These are phyloP conservation scores for Amoebophrya sp. DNA, from an alignment of 169 alveolate species.

Conservation along the genomic window DNA sequence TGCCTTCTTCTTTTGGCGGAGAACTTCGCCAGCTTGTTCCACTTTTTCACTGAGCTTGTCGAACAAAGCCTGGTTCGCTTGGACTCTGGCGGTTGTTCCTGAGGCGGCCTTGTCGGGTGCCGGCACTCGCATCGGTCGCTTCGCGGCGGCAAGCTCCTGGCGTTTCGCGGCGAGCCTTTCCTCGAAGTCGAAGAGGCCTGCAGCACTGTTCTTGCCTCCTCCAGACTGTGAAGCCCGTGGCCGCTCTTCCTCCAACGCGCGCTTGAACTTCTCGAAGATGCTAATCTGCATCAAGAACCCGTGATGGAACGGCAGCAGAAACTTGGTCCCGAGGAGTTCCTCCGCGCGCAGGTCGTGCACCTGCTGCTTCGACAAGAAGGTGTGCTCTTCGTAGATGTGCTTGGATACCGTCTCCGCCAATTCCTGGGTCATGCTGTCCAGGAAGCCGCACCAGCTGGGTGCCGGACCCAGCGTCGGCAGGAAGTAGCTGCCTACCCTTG, in stretches of 20 bases:
- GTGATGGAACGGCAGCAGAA: conserved; percentile 79
- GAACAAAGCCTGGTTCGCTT: not conserved
- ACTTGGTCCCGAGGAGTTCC: conserved; percentile 79
- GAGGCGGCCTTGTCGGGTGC: not conserved
- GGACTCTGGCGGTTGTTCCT: not conserved
- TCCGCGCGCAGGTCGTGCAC: conserved; percentile 75
- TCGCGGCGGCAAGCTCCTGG: not conserved
- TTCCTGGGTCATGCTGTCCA: conserved; percentile 85
- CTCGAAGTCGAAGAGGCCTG: not conserved
- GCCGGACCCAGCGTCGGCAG: conserved; percentile 82
- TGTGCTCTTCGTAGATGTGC: conserved; percentile 73
- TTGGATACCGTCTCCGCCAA: conserved; percentile 60
- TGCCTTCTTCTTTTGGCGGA: not conserved
- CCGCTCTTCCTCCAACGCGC: not conserved
- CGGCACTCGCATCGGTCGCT: conserved; percentile 17
- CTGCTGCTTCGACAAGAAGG: conserved; percentile 78
- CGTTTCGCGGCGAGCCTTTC: not conserved
- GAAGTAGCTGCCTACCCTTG: conserved; percentile 76
- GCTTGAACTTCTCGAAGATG: conserved; percentile 40
- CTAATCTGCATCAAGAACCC: conserved; percentile 76
- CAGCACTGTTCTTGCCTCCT: not conserved
- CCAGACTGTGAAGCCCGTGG: too few relatives aligned
- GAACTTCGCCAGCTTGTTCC: not conserved
- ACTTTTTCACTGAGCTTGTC: not conserved
- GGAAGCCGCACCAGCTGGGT: conserved; percentile 84